Base-by-base conservation (phyloP, 192 early-diverging fungal species). In the Chytriomyces sp. region DNA sequence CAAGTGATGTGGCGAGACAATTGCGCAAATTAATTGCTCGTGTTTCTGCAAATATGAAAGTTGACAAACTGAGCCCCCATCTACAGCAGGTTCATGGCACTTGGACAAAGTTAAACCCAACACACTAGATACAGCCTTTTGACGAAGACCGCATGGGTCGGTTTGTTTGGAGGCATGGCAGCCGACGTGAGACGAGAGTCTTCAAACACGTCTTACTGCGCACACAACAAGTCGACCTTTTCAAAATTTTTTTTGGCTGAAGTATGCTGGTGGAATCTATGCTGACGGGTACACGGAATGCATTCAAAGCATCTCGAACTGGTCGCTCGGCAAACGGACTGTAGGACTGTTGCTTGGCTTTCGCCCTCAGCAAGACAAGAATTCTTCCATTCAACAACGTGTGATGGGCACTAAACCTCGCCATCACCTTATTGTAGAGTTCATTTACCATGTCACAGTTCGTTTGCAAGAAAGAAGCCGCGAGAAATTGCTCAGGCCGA, bases 331-430 rank as follows among this genome's bases (percentile, higher is more conserved):
- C 4, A 70, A 40, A 32, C 7, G 7, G 33, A 17, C 25, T 25
- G 54, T 59, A 10, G 68, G 68, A 5, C 33, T 70, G 10, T 12
- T 70, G 5, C 53, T 70, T 59, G 68, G 68, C 10, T 70, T 70
- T 40, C 36, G 44, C 26, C 39, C 28, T n/a, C 68, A 70, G 37
- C 68, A 70, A 22, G 56, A 70, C 31, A 30, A 10, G 14, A 4
- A 25, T 7, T 57, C 68, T 5, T 34, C 53, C 19, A 19, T 59
- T 12, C 53, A 52, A n/a, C 49, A 32, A 0, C 5, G 26, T n/a
- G 68, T 55, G 1, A 40, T 70, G 5, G 68, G 56, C 22, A 31
- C 68, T 30, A 44, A 28, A 3, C 55, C 68, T 22, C 39, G 59
- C 6, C 68, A 70, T 40, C 68, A 54, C 25, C 5, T 70, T 5